Evolutionary conservation across 2,329 filamentous ascomycete genomes (phyloP).

Genomic region (Teratosphaeria viscida): DNA sequence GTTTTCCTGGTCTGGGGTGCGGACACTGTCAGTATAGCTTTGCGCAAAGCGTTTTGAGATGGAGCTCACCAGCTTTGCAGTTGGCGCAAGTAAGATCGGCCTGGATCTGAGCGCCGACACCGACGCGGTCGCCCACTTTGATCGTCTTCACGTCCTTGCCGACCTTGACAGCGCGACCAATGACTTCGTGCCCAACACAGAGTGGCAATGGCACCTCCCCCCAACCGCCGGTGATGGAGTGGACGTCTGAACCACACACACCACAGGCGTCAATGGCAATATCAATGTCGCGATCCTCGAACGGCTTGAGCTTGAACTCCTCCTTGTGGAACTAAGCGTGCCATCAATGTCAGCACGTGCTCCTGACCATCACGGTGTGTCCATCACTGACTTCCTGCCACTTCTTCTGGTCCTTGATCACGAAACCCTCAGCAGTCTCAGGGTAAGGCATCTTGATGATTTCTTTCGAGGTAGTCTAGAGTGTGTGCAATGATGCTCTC

Average conservation of each 20-base stretch:
- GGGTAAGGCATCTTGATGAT: constrained; percentile 38
- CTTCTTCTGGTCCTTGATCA: constrained; percentile 48
- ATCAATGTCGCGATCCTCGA: constrained; percentile 78
- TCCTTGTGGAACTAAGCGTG: constrained; percentile 9
- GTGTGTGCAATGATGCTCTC: neutral
- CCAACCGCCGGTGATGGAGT: constrained; percentile 48
- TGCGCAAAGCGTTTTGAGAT: neutral
- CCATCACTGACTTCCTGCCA: constrained; percentile 49
- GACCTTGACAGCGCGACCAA: constrained; percentile 40
- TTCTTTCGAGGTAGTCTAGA: neutral
- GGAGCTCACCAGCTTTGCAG: constrained; percentile 39
- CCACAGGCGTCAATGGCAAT: constrained; percentile 77
- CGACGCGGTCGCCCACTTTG: constrained; percentile 36
- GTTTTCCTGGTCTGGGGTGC: constrained; percentile 29
- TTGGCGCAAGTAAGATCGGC: constrained; percentile 40
- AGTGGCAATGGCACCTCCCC: constrained; percentile 52
- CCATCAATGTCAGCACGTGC: neutral
- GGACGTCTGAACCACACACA: constrained; percentile 41
- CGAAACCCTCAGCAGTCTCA: constrained; percentile 41
- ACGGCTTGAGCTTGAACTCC: constrained; percentile 72
- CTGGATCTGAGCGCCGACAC: constrained; percentile 41
- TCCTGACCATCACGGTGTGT: constrained; percentile 8
- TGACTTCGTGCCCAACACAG: constrained; percentile 55
- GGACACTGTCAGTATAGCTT: neutral
- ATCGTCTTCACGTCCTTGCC: constrained; percentile 40